A percentile compares a stretch with the other conserved stretches of the same genome.
Conservation (phyloP, 1,284 basidiomycete species). For the Ceratobasidium sp. region DNA sequence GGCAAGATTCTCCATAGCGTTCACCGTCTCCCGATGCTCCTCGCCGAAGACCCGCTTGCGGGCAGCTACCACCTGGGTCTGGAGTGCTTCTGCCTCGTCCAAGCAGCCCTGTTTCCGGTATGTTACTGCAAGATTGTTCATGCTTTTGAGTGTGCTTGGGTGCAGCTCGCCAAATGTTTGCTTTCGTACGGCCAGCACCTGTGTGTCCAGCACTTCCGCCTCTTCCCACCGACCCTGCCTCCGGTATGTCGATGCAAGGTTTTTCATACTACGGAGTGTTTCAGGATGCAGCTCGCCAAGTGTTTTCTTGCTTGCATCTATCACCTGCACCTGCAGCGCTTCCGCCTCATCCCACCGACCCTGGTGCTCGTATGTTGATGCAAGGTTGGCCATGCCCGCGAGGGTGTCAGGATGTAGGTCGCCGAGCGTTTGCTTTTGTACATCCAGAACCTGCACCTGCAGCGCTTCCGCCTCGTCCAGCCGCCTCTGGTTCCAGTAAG, state of each 20-base stretch:
- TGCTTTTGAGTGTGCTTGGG: neutral
- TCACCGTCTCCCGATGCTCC: conserved; percentile 8
- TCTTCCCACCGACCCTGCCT: neutral
- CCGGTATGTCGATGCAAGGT: conserved; percentile 1
- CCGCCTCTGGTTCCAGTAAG: neutral
- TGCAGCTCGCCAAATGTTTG: neutral
- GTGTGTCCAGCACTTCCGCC: too few species aligned
- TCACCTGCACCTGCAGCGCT: neutral
- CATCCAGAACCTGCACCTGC: neutral
- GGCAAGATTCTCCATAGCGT: neutral
- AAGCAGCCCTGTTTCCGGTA: too few species aligned
- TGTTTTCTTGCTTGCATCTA: neutral
- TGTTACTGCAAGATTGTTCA: too few species aligned
- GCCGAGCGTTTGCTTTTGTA: neutral
- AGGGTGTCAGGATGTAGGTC: conserved; percentile 9
- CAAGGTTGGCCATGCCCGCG: neutral
- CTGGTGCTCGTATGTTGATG: neutral
- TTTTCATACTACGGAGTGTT: neutral
- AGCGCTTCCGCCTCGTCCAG: neutral
- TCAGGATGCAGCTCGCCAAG: neutral
- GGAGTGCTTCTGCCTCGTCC: too few species aligned
- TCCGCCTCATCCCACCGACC: neutral
- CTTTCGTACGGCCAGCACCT: conserved; percentile 6
- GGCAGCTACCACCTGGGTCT: too few species aligned
- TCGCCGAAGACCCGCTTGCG: neutral